Percentiles rank a stretch among this genome's conserved stretches.
Evolutionary conservation across 495 filamentous ascomycete species (phyloP).

Genomic region (Neurospora pannonica): DNA sequence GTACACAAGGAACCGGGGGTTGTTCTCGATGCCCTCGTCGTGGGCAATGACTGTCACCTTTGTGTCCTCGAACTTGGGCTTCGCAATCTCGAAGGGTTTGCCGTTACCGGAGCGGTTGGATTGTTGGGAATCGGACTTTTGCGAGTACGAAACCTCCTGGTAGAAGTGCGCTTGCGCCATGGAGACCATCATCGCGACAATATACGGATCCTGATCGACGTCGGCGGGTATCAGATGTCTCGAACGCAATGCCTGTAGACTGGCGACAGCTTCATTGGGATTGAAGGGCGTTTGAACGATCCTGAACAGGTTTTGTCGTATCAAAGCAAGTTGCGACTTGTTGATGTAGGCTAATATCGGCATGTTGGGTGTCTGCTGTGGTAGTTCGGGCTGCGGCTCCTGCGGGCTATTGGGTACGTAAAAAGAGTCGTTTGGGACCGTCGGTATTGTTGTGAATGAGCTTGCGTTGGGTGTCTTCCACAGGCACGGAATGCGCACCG

Average conservation of each 20-base stretch:
- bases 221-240: slow-evolving; percentile 30
- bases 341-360: slow-evolving; percentile 36
- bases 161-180: slow-evolving; percentile 40
- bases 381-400: slow-evolving; percentile 8
- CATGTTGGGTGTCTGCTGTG: slow-evolving; percentile 4
- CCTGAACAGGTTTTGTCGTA: slow-evolving; percentile 26
- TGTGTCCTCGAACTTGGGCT: slow-evolving; percentile 24
- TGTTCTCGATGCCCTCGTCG: slow-evolving; percentile 21
- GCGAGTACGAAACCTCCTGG: slow-evolving; percentile 2
- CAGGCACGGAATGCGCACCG: slow-evolving; percentile 24
- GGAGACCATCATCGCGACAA: slow-evolving; percentile 31
- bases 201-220: slow-evolving; percentile 32
- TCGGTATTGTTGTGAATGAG: slow-evolving; percentile 32
- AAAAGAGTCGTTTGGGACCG: slow-evolving; percentile 15
- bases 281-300: slow-evolving; percentile 18
- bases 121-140: slow-evolving; percentile 6
- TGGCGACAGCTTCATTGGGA: slow-evolving; percentile 24
- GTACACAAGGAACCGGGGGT: slow-evolving; percentile 33
- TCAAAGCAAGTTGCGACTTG: slow-evolving; percentile 19
- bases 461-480: slow-evolving; percentile 22
- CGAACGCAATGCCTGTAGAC: slow-evolving; percentile 27
- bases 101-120: slow-evolving; percentile 7
- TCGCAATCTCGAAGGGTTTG: slow-evolving; percentile 2
- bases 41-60: slow-evolving; percentile 32
- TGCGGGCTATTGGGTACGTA: background rate